Conservation (phyloP, 2,329 filamentous ascomycete species). For the Calycina herbarum region DNA sequence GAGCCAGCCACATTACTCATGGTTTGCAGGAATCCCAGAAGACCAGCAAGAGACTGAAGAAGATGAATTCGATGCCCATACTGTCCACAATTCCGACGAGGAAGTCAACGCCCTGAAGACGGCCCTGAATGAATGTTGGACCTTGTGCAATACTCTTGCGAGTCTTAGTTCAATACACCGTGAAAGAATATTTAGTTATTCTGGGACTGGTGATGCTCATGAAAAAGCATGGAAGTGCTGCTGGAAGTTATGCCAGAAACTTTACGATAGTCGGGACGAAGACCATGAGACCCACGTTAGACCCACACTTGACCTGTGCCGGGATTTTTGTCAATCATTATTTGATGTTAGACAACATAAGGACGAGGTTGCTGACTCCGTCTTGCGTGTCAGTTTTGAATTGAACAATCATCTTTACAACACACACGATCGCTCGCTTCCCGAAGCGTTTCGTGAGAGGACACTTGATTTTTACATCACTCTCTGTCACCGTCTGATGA, state of each 20-base stretch:
- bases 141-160: conserved; percentile 85
- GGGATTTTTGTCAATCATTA: conserved; percentile 87
- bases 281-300: conserved; percentile 66
- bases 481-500: conserved; percentile 93
- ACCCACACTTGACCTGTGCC: conserved; percentile 80
- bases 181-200: conserved; percentile 73
- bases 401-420: conserved; percentile 95
- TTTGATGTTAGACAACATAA: conserved; percentile 81
- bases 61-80: conserved; percentile 47
- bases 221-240: conserved; percentile 92
- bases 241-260: conserved; percentile 86
- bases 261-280: conserved; percentile 80
- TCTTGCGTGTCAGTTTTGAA: conserved; percentile 90
- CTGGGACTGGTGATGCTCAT: conserved; percentile 72
- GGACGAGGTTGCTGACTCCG: conserved; percentile 79
- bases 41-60: conserved; percentile 52
- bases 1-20: conserved; percentile 29
- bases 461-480: conserved; percentile 95
- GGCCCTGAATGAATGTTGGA: conserved; percentile 89
- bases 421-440: conserved; percentile 80
- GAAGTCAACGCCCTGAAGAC: conserved; percentile 70
- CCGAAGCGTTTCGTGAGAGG: conserved; percentile 82
- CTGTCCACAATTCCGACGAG: conserved; percentile 49
- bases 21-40: conserved; percentile 40
- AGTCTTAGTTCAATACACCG: conserved; percentile 82